Percentiles rank a stretch among this genome's conserved stretches.
Conservation (phyloP, 2,329 filamentous ascomycete species). For the Cladophialophora yegresii region DNA sequence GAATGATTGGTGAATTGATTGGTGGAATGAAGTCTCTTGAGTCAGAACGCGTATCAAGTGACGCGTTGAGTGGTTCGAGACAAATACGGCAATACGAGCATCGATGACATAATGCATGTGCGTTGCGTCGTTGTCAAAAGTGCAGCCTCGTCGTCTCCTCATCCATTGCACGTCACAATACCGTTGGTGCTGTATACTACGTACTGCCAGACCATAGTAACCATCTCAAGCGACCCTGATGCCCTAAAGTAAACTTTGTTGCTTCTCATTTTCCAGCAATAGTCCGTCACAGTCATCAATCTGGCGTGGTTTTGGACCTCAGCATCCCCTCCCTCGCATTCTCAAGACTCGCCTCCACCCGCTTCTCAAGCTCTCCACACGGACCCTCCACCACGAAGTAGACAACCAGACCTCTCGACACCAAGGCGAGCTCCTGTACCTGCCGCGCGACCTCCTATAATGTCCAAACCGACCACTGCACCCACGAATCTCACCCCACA, state of each 20-base stretch:
- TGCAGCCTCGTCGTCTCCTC: slow-evolving; percentile 9
- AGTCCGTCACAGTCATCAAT: slow-evolving; percentile 26
- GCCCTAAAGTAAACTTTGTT: not conserved
- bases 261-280: not conserved
- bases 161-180: not conserved
- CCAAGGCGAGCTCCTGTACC: not conserved
- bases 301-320: slow-evolving; percentile 37
- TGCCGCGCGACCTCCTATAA: slow-evolving; percentile 33
- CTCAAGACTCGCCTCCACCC: slow-evolving; percentile 19
- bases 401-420: not conserved
- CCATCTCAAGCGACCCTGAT: not conserved
- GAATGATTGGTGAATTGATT: not conserved
- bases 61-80: slow-evolving; percentile 30
- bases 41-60: slow-evolving; percentile 19
- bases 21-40: not conserved
- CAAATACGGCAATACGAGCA: not conserved
- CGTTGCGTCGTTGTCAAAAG: not conserved
- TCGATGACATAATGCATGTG: slow-evolving; percentile 17
- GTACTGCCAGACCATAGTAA: not conserved
- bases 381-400: slow-evolving; percentile 2
- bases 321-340: slow-evolving; percentile 12
- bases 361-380: slow-evolving; percentile 14
- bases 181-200: not conserved
- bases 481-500: slow-evolving; percentile 63
- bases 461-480: slow-evolving; percentile 42